Evolutionary conservation across 2,329 filamentous ascomycete species (phyloP).

Genomic region (Geosmithia flava): DNA sequence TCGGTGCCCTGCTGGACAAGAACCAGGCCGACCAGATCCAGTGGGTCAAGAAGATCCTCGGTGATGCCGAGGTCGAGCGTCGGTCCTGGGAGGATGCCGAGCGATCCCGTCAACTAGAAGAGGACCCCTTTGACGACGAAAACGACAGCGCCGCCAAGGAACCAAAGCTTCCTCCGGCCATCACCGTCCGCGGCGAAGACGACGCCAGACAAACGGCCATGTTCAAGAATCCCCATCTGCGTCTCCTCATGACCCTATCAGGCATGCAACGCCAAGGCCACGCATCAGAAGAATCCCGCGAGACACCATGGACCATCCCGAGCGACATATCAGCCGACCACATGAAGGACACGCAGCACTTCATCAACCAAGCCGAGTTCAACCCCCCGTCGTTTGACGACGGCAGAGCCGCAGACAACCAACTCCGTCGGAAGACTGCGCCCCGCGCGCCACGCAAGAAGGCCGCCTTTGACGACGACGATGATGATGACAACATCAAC

Average conservation of each 20-base stretch:
- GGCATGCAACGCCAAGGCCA: conserved; percentile 51
- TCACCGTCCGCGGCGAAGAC: conserved; percentile 45
- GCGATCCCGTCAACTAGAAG: conserved; percentile 36
- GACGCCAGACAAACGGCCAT: conserved; percentile 59
- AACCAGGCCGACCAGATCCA: conserved; percentile 62
- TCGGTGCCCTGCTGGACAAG: conserved; percentile 69
- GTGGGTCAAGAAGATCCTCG: conserved; percentile 68
- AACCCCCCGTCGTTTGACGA: conserved; percentile 68
- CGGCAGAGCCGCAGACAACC: conserved; percentile 59
- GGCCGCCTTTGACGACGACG: conserved; percentile 60
- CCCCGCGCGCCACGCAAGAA: conserved; percentile 27
- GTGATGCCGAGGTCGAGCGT: conserved; percentile 57
- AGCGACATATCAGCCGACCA: conserved; percentile 48
- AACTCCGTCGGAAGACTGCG: conserved; percentile 61
- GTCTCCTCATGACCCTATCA: conserved; percentile 68
- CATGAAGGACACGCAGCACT: conserved; percentile 55
- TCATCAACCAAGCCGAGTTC: conserved; percentile 69
- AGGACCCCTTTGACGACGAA: conserved; percentile 19
- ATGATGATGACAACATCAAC: conserved; percentile 40
- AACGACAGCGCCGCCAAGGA: conserved; percentile 13
- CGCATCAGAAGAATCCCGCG: conserved; percentile 54
- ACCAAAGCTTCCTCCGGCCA: conserved; percentile 16
- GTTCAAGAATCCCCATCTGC: conserved; percentile 81
- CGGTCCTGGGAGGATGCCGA: conserved; percentile 67
- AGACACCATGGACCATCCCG: conserved; percentile 70